Conservation (phyloP, 1,284 basidiomycete genomes). For the Ustilago shanxiensis region DNA sequence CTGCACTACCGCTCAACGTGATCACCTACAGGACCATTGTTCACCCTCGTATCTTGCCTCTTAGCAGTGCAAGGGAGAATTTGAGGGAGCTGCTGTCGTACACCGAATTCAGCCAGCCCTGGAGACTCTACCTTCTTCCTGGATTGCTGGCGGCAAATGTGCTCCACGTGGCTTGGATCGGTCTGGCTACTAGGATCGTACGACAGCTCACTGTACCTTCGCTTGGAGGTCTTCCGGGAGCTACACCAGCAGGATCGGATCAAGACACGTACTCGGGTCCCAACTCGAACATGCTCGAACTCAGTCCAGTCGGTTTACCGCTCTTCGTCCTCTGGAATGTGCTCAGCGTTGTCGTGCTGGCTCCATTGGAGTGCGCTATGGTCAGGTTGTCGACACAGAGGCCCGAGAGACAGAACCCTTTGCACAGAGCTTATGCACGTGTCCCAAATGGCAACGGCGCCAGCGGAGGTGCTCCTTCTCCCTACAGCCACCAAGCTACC, state of each 20-base stretch:
- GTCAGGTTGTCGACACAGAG: constrained; percentile 64
- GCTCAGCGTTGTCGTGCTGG: constrained; percentile 52
- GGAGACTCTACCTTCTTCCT: constrained; percentile 63
- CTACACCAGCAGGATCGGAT: constrained; percentile 44
- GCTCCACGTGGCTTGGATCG: constrained; percentile 60
- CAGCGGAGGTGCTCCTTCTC: constrained; percentile 27
- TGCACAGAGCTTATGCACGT: constrained; percentile 63
- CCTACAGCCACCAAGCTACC: constrained; percentile 63
- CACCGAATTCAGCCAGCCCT: constrained; percentile 61
- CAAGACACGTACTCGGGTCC: constrained; percentile 60
- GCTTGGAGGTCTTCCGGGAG: constrained; percentile 48
- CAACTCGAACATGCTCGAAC: constrained; percentile 49
- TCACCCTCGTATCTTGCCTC: constrained; percentile 58
- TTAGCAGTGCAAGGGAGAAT: constrained; percentile 42
- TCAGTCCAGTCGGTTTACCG: constrained; percentile 54
- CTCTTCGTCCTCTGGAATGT: constrained; percentile 62
- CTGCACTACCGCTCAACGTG: constrained; percentile 62
- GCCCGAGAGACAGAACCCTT: constrained; percentile 63
- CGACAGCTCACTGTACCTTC: constrained; percentile 60
- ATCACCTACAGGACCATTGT: constrained; percentile 64
- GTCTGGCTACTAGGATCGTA: constrained; percentile 54
- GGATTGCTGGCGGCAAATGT: constrained; percentile 60
- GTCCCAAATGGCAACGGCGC: constrained; percentile 22
- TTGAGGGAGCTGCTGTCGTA: constrained; percentile 61
- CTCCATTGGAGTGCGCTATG: constrained; percentile 66